These are phyloP conservation scores for Picea abies DNA, from an alignment of 83 land plant species.

Conservation along the genomic window DNA sequence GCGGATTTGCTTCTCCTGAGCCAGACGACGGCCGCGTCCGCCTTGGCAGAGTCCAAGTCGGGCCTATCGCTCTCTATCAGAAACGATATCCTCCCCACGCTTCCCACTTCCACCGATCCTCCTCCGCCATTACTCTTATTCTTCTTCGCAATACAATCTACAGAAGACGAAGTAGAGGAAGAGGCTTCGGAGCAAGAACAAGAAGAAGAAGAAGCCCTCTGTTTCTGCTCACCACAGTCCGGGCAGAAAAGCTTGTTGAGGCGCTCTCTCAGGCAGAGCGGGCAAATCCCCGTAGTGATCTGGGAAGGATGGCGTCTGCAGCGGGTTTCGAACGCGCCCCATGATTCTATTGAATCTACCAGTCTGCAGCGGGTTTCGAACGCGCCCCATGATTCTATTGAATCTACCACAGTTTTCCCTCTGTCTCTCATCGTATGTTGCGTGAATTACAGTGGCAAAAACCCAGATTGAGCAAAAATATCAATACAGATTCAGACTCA, in stretches of 20 bases:
- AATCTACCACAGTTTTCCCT: conserved; percentile 13
- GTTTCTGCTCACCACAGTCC: conserved; percentile 58
- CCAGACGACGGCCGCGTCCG: background rate
- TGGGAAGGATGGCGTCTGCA: conserved; percentile 46
- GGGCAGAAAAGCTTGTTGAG: conserved; percentile 44
- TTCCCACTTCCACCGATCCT: conserved; percentile 34
- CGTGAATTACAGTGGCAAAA: too few species aligned
- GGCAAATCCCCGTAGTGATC: conserved; percentile 44
- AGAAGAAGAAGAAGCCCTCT: conserved; percentile 26
- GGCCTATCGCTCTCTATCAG: conserved; percentile 42
- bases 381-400: conserved; percentile 16
- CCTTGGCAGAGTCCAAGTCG: conserved; percentile 7
- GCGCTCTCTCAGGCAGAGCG: conserved; percentile 46
- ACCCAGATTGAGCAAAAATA: too few species aligned
- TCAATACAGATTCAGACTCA: too few species aligned
- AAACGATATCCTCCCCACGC: conserved; percentile 48
- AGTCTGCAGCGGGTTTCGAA: conserved; percentile 37
- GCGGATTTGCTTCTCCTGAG: conserved; percentile 8
- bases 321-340: conserved; percentile 24
- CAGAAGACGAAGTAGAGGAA: conserved; percentile 32
- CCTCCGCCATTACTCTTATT: background rate
- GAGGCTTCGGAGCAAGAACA: conserved; percentile 53
- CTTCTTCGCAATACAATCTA: background rate
- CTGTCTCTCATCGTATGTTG: conserved; percentile 18
- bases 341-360: conserved; percentile 18